Conservation (phyloP, 306 rosid genomes). For the Carpinus viminea region DNA sequence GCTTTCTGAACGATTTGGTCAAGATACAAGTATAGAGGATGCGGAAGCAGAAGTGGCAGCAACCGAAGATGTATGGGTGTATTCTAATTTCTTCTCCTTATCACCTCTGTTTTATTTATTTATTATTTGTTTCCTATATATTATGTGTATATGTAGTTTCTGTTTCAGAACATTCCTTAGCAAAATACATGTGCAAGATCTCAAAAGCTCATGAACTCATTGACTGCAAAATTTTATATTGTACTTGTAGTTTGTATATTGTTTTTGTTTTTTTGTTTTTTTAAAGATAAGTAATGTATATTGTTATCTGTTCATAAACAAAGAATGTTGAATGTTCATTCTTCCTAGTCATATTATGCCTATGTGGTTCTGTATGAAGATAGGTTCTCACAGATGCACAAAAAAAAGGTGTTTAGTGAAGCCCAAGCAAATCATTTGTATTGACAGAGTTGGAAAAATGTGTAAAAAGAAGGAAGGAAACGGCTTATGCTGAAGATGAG, state of each 20-base stretch:
- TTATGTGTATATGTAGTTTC: constrained; percentile 5
- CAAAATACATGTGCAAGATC: background rate
- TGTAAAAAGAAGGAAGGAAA: background rate
- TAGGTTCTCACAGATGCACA: background rate
- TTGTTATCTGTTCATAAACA: background rate
- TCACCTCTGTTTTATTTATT: constrained; percentile 3
- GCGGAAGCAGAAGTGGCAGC: constrained; percentile 84
- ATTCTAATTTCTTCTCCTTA: constrained; percentile 19
- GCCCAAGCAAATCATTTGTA: background rate
- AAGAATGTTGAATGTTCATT: background rate
- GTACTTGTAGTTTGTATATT: background rate
- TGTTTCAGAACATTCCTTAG: constrained; percentile 13
- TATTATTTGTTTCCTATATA: constrained; percentile 25
- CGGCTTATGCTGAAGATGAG: constrained; percentile 1
- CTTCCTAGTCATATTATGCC: background rate
- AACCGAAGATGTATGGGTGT: constrained; percentile 73
- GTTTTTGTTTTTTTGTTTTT: too few species aligned
- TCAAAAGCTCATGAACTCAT: constrained; percentile 11
- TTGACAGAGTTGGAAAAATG: background rate
- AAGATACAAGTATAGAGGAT: constrained; percentile 51
- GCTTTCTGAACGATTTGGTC: constrained; percentile 71
- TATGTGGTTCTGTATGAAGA: background rate
- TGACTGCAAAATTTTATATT: background rate
- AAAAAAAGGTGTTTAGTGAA: background rate
- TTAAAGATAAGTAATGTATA: too few species aligned